Conservation (phyloP, 2,329 filamentous ascomycete species). For the Chalaropsis ovoidea region DNA sequence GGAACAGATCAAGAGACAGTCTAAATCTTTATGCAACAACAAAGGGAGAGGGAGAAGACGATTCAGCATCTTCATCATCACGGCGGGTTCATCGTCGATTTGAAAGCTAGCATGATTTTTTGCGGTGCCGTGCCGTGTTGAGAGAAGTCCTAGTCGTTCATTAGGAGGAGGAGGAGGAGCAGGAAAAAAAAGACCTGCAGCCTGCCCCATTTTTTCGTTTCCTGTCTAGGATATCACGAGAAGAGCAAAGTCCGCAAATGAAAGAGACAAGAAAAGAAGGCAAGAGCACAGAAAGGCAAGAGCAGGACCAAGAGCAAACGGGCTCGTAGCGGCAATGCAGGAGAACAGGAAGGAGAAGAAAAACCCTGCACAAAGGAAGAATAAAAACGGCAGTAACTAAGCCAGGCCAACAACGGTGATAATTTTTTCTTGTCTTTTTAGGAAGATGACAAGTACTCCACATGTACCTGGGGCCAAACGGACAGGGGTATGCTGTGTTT, state of each 20-base stretch:
- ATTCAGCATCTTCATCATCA: not conserved
- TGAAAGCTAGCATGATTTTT: not conserved
- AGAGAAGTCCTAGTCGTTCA: not conserved
- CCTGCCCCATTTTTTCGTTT: conserved; percentile 20
- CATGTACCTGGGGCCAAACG: conserved; percentile 23
- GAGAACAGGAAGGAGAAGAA: not conserved
- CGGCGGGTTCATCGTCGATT: not conserved
- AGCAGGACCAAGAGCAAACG: not conserved
- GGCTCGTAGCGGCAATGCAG: not conserved
- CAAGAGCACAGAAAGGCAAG: not conserved
- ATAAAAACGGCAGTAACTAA: not conserved
- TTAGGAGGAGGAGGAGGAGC: not conserved
- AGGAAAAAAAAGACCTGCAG: not conserved
- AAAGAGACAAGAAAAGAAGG: not conserved
- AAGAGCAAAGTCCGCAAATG: not conserved
- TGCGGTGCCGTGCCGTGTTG: not conserved
- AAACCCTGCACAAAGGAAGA: conserved; percentile 12
- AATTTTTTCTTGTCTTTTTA: conserved; percentile 13
- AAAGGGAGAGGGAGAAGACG: not conserved
- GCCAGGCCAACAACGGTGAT: not conserved
- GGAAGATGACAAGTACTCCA: conserved; percentile 23
- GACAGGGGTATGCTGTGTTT: conserved; percentile 11
- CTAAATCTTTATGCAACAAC: not conserved
- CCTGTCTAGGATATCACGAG: conserved; percentile 17
- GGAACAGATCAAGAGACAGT: conserved; percentile 5